Conservation (phyloP, 2,329 filamentous ascomycete species). For the Colletotrichum sp. region DNA sequence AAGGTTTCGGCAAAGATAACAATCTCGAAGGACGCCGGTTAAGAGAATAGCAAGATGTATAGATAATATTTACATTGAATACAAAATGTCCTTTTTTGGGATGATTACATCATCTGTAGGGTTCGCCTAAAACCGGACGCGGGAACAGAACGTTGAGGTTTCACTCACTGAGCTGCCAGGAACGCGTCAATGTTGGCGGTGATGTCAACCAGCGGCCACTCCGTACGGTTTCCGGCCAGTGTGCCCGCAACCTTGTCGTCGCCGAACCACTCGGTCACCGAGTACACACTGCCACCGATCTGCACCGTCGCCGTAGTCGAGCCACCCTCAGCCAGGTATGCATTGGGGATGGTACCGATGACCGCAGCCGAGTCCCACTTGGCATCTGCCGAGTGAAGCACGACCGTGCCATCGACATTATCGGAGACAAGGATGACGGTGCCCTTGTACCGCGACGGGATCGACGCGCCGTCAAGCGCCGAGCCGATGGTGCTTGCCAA, state of each 20-base stretch:
- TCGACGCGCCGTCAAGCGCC: conserved; percentile 32
- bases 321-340: not conserved
- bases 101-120: not conserved
- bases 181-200: conserved; percentile 1
- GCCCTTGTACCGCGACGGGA: conserved; percentile 36
- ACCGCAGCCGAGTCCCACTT: conserved; percentile 39
- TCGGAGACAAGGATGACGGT: conserved; percentile 38
- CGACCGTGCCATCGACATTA: conserved; percentile 35
- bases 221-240: conserved; percentile 8
- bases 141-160: not conserved
- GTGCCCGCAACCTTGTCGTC: conserved; percentile 7
- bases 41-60: not conserved
- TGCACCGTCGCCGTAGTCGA: not conserved
- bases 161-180: not conserved
- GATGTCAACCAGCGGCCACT: conserved; percentile 14
- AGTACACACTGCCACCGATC: conserved; percentile 17
- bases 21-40: not conserved
- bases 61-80: not conserved
- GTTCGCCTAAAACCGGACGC: not conserved
- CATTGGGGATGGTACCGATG: conserved; percentile 33
- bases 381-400: conserved; percentile 38
- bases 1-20: not conserved
- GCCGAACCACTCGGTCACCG: conserved; percentile 4
- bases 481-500: not conserved
- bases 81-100: not conserved